Percentiles rank a stretch among this genome's conserved stretches.
Conservation (phyloP, 1,139 yeast genomes). For the Yamadazyma trypodendri region DNA sequence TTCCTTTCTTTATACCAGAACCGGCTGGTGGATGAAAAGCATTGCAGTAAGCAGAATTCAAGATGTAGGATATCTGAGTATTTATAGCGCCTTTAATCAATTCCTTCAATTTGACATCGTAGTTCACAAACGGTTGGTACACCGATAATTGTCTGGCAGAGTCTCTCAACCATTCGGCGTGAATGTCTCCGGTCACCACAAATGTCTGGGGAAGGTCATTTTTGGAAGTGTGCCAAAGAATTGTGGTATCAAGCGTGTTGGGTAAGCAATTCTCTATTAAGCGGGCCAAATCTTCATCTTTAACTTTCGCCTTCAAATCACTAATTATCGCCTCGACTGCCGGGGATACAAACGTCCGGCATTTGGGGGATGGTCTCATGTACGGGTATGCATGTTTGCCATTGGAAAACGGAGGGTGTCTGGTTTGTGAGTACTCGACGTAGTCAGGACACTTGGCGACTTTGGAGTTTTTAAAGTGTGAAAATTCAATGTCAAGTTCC, state of each 20-base stretch:
- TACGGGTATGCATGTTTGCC: constrained; percentile 58
- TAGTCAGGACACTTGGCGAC: constrained; percentile 39
- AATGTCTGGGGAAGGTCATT: constrained; percentile 38
- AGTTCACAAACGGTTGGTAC: constrained; percentile 58
- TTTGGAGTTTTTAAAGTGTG: constrained; percentile 21
- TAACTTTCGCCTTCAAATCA: constrained; percentile 50
- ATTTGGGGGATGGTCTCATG: constrained; percentile 70
- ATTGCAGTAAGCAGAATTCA: constrained; percentile 75
- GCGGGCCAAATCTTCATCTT: constrained; percentile 67
- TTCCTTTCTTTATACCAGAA: constrained; percentile 51
- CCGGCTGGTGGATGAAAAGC: constrained; percentile 85
- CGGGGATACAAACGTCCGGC: constrained; percentile 69
- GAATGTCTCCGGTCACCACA: constrained; percentile 86
- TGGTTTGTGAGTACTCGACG: constrained; percentile 36
- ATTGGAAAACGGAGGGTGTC: constrained; percentile 50
- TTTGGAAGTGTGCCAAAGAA: constrained; percentile 58
- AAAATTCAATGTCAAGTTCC: constrained; percentile 9
- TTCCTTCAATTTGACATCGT: constrained; percentile 49
- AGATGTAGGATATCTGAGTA: constrained; percentile 68
- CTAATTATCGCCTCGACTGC: constrained; percentile 63
- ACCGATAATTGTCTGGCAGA: constrained; percentile 82
- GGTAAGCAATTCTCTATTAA: constrained; percentile 83
- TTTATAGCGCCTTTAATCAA: constrained; percentile 76
- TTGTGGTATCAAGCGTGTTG: constrained; percentile 84
- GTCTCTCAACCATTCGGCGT: constrained; percentile 89